Evolutionary conservation across 2,329 filamentous ascomycete genomes (phyloP), one percentile per base, ranked within the genome.

Genomic region (Cyclaneusma minus): DNA sequence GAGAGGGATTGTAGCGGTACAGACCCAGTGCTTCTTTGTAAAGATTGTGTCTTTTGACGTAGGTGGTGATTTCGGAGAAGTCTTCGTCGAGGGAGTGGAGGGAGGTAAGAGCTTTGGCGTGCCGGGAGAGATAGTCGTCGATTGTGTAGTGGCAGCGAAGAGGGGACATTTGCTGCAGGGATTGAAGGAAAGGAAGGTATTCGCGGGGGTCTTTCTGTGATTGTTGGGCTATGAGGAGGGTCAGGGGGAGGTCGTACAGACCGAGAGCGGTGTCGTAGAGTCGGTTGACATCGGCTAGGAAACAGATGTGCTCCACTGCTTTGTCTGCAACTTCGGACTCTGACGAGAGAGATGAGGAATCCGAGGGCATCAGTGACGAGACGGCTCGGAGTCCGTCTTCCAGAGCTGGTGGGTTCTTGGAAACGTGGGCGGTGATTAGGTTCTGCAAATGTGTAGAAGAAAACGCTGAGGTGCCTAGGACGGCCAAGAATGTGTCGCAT

Each of bases 221-320:
- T 46, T 94, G 85, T 45, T 98, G 89, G 1, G 89, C 89, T 8
- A 98, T 81, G 5, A 94, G 61, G 7, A 98, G 62, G 3, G 87
- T 76, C 6, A 98, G 68, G 7, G 93, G 83, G 3, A 98, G 67
- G 43, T 95, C 75, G 47, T 98, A 98, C 3, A 95, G 60, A 1
- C 85, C 85, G 2, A 98, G 61, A 0, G 89, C 81, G 33, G 85
- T 75, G 34, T 94, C 82, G 43, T 93, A 98, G 0, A 98, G 67
- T 20, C 74, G 73, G 48, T 94, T 91, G 23, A 91, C 78, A 50
- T 98, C 89, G 1, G 85, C 82, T 21, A 98, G 64, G 60, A 98
- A 98, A 60, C 84, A 95, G 33, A 98, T 94, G 44, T 98, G 89
- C 47, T 94, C 84, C 13, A 94, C 77, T 0, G 87, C 87, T 48